Percentiles rank a stretch among this genome's conserved stretches.
Conservation (phyloP, 768 basidiomycete species). For the Kwoniella sp. region DNA sequence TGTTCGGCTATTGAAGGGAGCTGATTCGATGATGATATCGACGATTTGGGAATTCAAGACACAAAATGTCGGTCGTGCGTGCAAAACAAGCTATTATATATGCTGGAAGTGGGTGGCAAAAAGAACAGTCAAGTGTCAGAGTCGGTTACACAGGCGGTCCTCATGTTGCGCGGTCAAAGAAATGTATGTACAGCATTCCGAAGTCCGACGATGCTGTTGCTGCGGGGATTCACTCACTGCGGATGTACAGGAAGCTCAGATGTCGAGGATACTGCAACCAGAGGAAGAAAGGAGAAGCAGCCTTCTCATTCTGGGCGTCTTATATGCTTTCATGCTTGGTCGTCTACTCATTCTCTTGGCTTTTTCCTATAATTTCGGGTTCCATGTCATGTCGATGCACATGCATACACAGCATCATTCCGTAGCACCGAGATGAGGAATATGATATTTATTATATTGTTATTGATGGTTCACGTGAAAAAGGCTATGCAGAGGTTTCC, state of each 20-base stretch:
- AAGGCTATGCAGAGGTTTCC: neutral
- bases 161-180: too few species aligned
- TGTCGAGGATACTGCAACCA: neutral
- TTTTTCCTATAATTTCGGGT: neutral
- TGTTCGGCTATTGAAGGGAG: neutral
- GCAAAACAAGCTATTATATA: neutral
- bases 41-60: neutral
- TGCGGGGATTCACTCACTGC: neutral
- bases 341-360: neutral
- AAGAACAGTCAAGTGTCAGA: neutral
- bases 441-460: too few species aligned
- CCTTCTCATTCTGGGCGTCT: neutral
- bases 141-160: too few species aligned
- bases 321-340: neutral
- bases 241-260: neutral
- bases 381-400: too few species aligned
- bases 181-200: neutral
- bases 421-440: neutral
- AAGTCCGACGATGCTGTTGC: neutral
- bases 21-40: neutral
- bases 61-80: too few species aligned
- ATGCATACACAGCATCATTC: neutral
- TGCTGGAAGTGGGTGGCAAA: neutral
- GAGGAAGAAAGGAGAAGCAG: neutral
- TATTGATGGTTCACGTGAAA: too few species aligned